Evolutionary conservation across 371 early-diverging fungal genomes (phyloP), one percentile per base, ranked within the genome.

Genomic region (Mucor circinelloides): DNA sequence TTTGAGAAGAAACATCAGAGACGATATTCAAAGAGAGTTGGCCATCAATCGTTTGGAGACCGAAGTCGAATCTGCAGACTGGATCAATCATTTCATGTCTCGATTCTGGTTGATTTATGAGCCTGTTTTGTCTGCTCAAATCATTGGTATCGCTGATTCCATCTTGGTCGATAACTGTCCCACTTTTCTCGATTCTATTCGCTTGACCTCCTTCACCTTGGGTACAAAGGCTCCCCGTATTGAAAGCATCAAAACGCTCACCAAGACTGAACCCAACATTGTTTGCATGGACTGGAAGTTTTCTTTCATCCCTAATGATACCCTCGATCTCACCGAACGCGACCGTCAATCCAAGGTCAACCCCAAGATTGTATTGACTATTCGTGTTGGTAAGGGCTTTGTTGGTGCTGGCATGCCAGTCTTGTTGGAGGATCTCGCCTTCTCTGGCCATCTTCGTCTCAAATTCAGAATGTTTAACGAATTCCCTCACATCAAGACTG

Each of bases 221-320:
- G 99, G 99, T 48, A 96, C 96, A 5, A 93, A 94, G 67, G 91
- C 99, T n/a, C 99, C 99, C 52, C 87, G 94, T 6, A 90, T 99
- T 36, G 95, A 97, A 63, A 81, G 88, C n/a, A 90, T 99, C 68
- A 90, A 90, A 69, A 89, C 93, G 1, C 94, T 90, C 69, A 90
- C 93, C 36, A 85, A 89, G 50, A 89, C 91, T 31, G 92, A 92
- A 60, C 91, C 93, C 25, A 96, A 99, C 77, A 85, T 90, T 19
- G 90, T 97, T 64, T 75, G 73, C 25, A 76, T 70, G 76, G 71
- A 97, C 80, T 94, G 93, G 94, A 90, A 91, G 56, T 83, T 94
- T n/a, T 89, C 91, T 17, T 95, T 96, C 73, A 87, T 86, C 25
- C 97, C 98, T 17, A 90, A 94, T 62, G 94, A 96, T 69, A 75